Conservation (phyloP, 495 filamentous ascomycete species). For the Arthonia radiata region DNA sequence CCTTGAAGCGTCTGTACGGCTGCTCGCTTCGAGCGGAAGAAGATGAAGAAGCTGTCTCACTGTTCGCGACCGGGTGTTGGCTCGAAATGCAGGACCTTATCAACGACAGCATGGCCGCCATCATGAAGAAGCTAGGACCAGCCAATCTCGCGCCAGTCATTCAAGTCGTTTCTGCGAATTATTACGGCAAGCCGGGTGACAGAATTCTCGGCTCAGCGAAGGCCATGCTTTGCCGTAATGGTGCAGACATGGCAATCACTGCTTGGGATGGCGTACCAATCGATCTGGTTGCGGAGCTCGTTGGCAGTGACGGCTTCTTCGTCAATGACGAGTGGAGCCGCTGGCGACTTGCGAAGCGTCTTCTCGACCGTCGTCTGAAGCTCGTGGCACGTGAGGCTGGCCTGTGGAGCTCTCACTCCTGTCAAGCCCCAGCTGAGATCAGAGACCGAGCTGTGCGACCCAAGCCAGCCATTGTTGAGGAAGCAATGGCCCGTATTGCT, state of each 20-base stretch:
- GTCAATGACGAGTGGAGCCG: conserved; percentile 31
- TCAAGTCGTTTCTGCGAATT: conserved; percentile 29
- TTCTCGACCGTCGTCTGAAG: conserved; percentile 27
- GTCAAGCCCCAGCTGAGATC: no score
- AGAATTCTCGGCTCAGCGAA: conserved; percentile 29
- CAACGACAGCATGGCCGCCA: conserved; percentile 25
- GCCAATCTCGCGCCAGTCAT: conserved; percentile 21
- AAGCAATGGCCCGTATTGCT: no score
- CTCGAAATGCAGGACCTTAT: conserved; percentile 33
- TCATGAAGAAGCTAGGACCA: conserved; percentile 27
- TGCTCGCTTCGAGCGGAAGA: conserved; percentile 22
- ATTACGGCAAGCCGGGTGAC: conserved; percentile 31
- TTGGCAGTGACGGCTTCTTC: conserved; percentile 36
- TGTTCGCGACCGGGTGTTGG: conserved; percentile 35
- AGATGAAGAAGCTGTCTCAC: conserved; percentile 26
- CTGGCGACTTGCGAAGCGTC: conserved; percentile 27
- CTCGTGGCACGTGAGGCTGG: no score
- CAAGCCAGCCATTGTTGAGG: no score
- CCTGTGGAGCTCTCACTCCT: no score
- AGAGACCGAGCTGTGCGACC: no score
- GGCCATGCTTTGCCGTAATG: conserved; percentile 33
- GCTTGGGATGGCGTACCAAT: conserved; percentile 34
- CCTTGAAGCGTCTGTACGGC: conserved; percentile 31
- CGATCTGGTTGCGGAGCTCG: conserved; percentile 29
- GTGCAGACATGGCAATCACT: conserved; percentile 29